Base-by-base conservation (phyloP, 176 grass and related monocot genomes). In the Oropetium thomaeum region DNA sequence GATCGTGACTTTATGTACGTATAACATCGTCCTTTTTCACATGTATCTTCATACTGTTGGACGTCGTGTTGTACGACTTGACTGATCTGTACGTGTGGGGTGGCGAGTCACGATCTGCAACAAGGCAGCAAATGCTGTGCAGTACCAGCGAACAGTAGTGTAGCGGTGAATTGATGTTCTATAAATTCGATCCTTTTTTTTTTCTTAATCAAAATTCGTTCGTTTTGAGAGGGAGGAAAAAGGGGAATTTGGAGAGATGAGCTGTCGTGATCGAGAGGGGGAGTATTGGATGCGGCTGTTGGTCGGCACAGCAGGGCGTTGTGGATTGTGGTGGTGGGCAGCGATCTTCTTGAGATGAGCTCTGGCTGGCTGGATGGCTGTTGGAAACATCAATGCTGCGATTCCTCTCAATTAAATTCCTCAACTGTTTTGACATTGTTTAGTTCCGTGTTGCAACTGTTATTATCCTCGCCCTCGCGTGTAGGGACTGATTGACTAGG, bases 341-440 rank as follows among this genome's bases (percentile, higher is more conserved):
- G 10, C 40, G 38, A 66, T 37, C 44, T 44, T 45, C 57, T 55
- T 13, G 13, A 43, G 19, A 44, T 13, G 13, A 43, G 19, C 35
- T 40, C 13, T 67, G 79, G 51, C 58, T 31, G 79, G 68, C 14
- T 66, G 71, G 49, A 15, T 67, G 79, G 51, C 58, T 31, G 79
- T 74, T 19, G 73, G 71, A 40, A 15, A 57, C 69, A 63, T 88
- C 53, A 55, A 79, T 87, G 86, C 70, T 11, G 19, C 48, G 79
- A 60, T 51, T 34, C 67, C 45, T 8, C 17, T 8, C 49, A n/a
- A 61, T 67, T 67, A 49, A 83, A 61, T 78, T 74, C 60, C 25
- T 60, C 79, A 65, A 27, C 75, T 38, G 63, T 22, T 22, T 33
- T 11, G 3, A 17, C 32, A 48, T 26, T 27, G n/a, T 20, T n/a